Conservation (phyloP, 495 filamentous ascomycete species). For the Aspergillus olivimuriae region DNA sequence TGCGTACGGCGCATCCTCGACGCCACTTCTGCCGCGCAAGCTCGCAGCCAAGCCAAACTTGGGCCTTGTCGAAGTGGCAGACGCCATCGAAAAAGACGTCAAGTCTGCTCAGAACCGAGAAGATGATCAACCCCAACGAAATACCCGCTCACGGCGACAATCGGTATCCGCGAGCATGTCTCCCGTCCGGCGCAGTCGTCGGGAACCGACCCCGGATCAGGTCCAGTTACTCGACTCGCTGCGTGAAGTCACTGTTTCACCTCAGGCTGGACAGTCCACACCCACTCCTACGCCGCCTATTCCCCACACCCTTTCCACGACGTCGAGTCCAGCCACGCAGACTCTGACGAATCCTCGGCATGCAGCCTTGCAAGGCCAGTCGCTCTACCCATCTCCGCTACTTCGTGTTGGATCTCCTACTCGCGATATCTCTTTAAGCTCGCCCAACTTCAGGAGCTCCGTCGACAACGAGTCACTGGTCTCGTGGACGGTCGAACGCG, state of each 20-base stretch:
- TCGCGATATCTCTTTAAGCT: slow-evolving; percentile 13
- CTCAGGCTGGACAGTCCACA: slow-evolving; percentile 20
- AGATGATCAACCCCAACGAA: neutral
- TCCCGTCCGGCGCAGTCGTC: slow-evolving; percentile 18
- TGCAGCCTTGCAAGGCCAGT: slow-evolving; percentile 17
- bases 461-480: slow-evolving; percentile 32
- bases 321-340: slow-evolving; percentile 23
- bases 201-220: slow-evolving; percentile 39
- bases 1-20: slow-evolving; percentile 28
- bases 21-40: slow-evolving; percentile 21
- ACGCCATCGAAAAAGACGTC: slow-evolving; percentile 18
- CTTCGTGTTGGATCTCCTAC: slow-evolving; percentile 12
- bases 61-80: slow-evolving; percentile 19
- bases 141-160: slow-evolving; percentile 9
- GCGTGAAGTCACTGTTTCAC: slow-evolving; percentile 21
- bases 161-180: slow-evolving; percentile 7
- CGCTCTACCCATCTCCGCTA: slow-evolving; percentile 32
- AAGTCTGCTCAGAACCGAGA: slow-evolving; percentile 22
- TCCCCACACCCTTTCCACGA: slow-evolving; percentile 28
- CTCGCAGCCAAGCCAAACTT: slow-evolving; percentile 14
- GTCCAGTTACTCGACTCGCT: slow-evolving; percentile 30
- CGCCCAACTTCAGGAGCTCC: slow-evolving; percentile 20
- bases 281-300: slow-evolving; percentile 36
- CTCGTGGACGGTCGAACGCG: slow-evolving; percentile 38
- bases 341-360: slow-evolving; percentile 13